Evolutionary conservation across 345 rosid species (phyloP).

Genomic region (Clausena lansium): DNA sequence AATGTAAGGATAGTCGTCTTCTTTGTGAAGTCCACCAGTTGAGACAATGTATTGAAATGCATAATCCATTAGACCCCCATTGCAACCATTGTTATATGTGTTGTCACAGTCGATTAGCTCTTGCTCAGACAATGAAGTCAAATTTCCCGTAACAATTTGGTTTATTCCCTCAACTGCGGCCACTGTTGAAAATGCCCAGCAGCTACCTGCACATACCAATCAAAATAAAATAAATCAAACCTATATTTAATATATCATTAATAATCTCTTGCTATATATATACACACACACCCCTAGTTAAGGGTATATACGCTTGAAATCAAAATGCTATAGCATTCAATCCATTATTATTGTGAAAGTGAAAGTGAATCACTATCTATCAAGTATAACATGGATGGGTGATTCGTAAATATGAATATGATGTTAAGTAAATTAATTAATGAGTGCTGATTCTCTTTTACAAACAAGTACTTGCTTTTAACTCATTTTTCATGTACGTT

Average conservation of each 20-base stretch:
- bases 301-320: no score
- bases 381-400: no score
- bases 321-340: no score
- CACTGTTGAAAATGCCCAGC: constrained; percentile 69
- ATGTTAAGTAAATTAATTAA: no score
- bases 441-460: no score
- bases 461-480: no score
- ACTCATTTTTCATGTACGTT: no score
- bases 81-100: constrained; percentile 49
- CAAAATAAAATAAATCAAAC: background rate
- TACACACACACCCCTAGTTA: no score
- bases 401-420: no score
- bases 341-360: no score
- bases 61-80: constrained; percentile 64
- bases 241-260: background rate
- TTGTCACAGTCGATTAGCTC: constrained; percentile 58
- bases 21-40: constrained; percentile 57
- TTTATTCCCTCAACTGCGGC: constrained; percentile 69
- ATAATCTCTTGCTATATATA: background rate
- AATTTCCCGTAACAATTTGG: constrained; percentile 57
- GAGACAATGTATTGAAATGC: constrained; percentile 45
- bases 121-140: constrained; percentile 58
- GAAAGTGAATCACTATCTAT: no score
- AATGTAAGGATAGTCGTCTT: constrained; percentile 64
- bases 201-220: constrained; percentile 41